Evolutionary conservation across 768 basidiomycete species (phyloP).

Genomic region (Dendrothele bispora): DNA sequence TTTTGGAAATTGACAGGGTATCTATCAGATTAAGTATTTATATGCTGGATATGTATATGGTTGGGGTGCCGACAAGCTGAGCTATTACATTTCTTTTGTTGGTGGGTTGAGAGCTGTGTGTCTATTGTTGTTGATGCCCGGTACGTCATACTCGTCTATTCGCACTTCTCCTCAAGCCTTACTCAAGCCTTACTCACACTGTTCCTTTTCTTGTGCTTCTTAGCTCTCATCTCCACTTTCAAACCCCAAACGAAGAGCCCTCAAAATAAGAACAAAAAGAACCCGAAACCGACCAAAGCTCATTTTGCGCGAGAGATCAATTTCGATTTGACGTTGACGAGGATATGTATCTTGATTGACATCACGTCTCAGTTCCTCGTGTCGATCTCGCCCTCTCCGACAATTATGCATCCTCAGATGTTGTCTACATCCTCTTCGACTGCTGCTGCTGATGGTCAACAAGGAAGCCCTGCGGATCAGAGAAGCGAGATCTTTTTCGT

Average conservation of each 20-base stretch:
- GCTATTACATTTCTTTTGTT: constrained; percentile 75
- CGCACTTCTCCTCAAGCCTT: not conserved
- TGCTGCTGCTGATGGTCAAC: not conserved
- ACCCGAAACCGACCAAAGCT: constrained; percentile 48
- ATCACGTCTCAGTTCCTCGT: constrained; percentile 63
- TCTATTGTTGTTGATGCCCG: constrained; percentile 48
- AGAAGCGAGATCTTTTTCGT: constrained; percentile 57
- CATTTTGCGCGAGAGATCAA: constrained; percentile 63
- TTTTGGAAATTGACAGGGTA: constrained; percentile 41
- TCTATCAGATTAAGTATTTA: constrained; percentile 80
- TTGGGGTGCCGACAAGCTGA: constrained; percentile 72
- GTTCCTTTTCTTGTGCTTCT: not conserved
- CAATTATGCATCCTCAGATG: constrained; percentile 23
- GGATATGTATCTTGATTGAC: constrained; percentile 64
- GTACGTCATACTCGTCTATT: constrained; percentile 24
- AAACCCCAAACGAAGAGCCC: constrained; percentile 37
- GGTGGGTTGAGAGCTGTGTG: constrained; percentile 60
- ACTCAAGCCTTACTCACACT: not conserved
- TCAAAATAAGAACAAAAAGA: constrained; percentile 21
- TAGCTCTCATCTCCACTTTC: constrained; percentile 63
- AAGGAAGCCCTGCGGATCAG: not conserved
- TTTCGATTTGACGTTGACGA: constrained; percentile 67
- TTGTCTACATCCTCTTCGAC: not conserved
- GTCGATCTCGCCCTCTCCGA: constrained; percentile 48
- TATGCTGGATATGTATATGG: constrained; percentile 73